Base-by-base conservation (phyloP, 257 asterid genomes). In the Solanum chmielewskii region DNA sequence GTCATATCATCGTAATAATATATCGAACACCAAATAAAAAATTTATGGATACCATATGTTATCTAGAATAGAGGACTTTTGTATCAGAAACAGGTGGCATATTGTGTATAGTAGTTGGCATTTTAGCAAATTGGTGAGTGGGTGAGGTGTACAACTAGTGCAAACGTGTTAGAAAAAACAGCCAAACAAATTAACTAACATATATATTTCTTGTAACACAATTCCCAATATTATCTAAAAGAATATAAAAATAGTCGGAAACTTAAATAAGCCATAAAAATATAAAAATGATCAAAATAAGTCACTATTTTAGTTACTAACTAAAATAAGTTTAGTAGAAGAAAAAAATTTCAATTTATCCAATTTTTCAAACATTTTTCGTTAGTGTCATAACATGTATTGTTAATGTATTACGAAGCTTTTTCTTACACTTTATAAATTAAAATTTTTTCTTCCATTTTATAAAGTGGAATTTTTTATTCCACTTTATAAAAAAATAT, bases 1-100 rank as follows among this genome's bases (percentile, higher is more conserved):
- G 2, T 18, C 4, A 9, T 18, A 0, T 33, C 1, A 1, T 56
- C 5, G 1, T 7, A 0, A 9, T 56, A 15, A 66, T 59, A 25
- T 59, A 59, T 20, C 27, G 2, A 2, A 59, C 27, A 21, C 1
- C 5, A 1, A 21, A 59, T 21, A 37, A 27, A 16, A 70, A 33
- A 1, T 1, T 16, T 0, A 31, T 70, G 31, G 0, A 33, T 33
- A 33, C 25, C 78, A 15, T 74, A 21, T 37, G 18, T 74, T 37
- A 74, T 74, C 78, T 11, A 4, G 66, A 59, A 59, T 59, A 29
- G 15, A 37, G 15, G n/a, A 35, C 25, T 37, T 71, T 33, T 73
- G 16, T 20, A 75, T 74, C 5, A 39, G 16, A 75, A 76, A 76
- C 13, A 76, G 37, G 83, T 76, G 83, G 59, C 60, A 76, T 6